Conservation (phyloP, 1,139 yeast genomes). For the Kodamaea plutei region DNA sequence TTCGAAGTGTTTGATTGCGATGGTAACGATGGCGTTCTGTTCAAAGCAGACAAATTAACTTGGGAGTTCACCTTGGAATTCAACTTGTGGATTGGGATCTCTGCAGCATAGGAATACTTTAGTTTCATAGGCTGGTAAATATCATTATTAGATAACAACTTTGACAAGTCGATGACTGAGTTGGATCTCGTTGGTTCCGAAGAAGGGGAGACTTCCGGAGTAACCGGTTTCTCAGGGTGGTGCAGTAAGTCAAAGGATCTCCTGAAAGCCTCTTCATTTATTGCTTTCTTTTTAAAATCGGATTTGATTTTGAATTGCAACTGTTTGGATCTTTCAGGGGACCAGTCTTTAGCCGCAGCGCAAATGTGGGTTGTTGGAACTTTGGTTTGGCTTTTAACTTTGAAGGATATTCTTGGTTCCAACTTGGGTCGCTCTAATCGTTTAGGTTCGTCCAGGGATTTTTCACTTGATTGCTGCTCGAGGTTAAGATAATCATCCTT, state of each 20-base stretch:
- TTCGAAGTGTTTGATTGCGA: constrained; percentile 23
- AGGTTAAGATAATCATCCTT: constrained; percentile 24
- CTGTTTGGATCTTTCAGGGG: constrained; percentile 23
- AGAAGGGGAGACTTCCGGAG: constrained; percentile 45
- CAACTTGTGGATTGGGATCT: constrained; percentile 38
- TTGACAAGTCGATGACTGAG: constrained; percentile 41
- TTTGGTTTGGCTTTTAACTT: constrained; percentile 7
- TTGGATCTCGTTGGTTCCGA: constrained; percentile 43
- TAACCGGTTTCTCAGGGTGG: constrained; percentile 34
- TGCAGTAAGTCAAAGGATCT: constrained; percentile 26
- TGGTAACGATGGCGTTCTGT: constrained; percentile 8
- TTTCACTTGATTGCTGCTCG: background rate
- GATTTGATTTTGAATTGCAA: constrained; percentile 18
- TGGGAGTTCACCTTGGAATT: constrained; percentile 43
- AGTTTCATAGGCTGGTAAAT: constrained; percentile 40
- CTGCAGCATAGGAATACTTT: constrained; percentile 36
- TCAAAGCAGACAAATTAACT: constrained; percentile 15
- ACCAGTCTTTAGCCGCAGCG: constrained; percentile 38
- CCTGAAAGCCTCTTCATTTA: constrained; percentile 40
- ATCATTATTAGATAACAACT: constrained; percentile 33
- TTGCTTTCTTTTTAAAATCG: constrained; percentile 31
- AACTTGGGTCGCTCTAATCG: constrained; percentile 5
- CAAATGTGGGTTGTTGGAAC: constrained; percentile 29
- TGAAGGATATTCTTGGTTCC: constrained; percentile 10
- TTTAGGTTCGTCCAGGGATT: background rate